Evolutionary conservation across 305 asterid species (phyloP), one percentile per base, ranked within the genome.

Genomic region (Plantago rigida): DNA sequence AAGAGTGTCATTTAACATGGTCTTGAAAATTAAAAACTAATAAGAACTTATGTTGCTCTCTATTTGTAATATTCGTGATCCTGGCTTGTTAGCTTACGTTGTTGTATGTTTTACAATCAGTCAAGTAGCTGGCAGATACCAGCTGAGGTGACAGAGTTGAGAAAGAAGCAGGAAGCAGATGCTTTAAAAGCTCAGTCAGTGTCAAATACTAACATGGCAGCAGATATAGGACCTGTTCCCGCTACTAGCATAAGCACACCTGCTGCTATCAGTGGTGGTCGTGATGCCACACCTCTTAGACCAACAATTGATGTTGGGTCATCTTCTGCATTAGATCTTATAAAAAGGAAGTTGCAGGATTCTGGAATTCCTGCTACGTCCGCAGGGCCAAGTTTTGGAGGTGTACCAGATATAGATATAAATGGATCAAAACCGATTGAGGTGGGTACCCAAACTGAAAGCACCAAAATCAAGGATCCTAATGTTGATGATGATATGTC

Each of bases 41-140:
- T 34, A 5, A 29, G 34, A 29, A 34, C 41, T 54, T 12, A 44
- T 11, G 28, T 19, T 52, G 9, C 66, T 68, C 47, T 50, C 56
- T 62, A n/a, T 12, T 41, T 53, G 41, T 54, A 8, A 60, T 31
- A 11, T 48, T 41, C 12, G 45, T 63, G 65, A 64, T 13, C 51
- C 48, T 53, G 50, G 59, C 72, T 39, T 46, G 57, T 69, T 44
- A 47, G 51, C 17, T 59, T 58, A 65, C 63, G 19, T 49, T 13
- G 6, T 63, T 39, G 22, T 58, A 56, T 71, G 51, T 66, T 69
- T 73, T 36, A 63, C 69, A 53, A 76, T 78, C 82, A 93, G 99
- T 69, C 78, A 69, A 93, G 97, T 77, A 87, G 99, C 84, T 93
- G 99, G 99, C 95, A 93, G 79, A 72, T 93, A 74, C 99, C 99